These are phyloP conservation scores for Russula compacta DNA, from an alignment of 768 basidiomycete species.

Conservation along the genomic window DNA sequence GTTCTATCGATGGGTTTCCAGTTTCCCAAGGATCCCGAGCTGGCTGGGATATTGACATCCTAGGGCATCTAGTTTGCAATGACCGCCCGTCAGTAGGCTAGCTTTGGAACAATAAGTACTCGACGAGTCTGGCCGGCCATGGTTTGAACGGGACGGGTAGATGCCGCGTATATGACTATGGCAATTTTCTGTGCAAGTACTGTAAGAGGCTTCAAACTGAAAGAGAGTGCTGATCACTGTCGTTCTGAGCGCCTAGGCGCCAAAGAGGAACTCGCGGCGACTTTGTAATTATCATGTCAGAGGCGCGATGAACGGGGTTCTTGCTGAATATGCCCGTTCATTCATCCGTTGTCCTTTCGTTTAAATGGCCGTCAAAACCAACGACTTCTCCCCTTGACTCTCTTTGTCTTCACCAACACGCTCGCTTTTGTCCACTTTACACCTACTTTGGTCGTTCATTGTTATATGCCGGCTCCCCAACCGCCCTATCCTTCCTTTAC, in stretches of 20 bases:
- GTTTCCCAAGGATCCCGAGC: neutral
- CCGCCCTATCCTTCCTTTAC: constrained; percentile 13
- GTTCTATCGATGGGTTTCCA: neutral
- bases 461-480: constrained; percentile 1
- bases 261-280: constrained; percentile 12
- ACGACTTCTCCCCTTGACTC: neutral
- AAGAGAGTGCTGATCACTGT: constrained; percentile 8
- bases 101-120: neutral
- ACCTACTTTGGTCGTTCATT: neutral
- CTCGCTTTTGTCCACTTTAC: constrained; percentile 2
- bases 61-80: neutral
- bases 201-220: neutral
- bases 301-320: constrained; percentile 11
- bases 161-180: neutral
- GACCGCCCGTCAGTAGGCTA: neutral
- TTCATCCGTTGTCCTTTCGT: neutral
- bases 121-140: neutral
- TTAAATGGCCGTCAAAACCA: neutral
- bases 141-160: neutral
- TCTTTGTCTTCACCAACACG: neutral
- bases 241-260: constrained; percentile 5
- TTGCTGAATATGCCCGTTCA: neutral
- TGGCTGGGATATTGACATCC: neutral
- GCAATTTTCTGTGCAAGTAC: neutral
- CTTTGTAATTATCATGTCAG: constrained; percentile 12